Evolutionary conservation across 208 protist species (phyloP).

Genomic region (Porcisia deanei): DNA sequence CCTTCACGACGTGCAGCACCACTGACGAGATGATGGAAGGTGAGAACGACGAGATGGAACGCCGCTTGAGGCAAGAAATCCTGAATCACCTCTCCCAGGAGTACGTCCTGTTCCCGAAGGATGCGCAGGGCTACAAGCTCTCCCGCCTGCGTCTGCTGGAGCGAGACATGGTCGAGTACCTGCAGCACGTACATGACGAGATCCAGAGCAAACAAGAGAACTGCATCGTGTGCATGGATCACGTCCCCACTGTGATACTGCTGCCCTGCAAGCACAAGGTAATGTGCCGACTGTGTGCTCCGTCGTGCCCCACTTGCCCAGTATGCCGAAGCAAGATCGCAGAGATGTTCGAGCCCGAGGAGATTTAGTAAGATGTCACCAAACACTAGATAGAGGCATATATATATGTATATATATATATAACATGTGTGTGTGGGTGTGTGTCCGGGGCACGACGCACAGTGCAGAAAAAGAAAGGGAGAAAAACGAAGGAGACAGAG

Average conservation of each 20-base stretch:
- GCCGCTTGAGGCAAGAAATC: constrained; percentile 63
- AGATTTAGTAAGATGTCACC: constrained; percentile 34
- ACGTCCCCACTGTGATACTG: constrained; percentile 78
- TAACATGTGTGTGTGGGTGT: too few relatives aligned
- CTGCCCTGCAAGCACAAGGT: constrained; percentile 87
- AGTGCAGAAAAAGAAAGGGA: too few relatives aligned
- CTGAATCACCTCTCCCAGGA: constrained; percentile 64
- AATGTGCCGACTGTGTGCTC: constrained; percentile 74
- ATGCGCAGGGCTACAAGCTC: constrained; percentile 57
- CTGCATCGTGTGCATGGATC: constrained; percentile 86
- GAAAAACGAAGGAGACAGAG: too few relatives aligned
- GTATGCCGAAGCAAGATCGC: constrained; percentile 70
- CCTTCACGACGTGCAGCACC: constrained; percentile 22
- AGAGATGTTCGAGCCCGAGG: constrained; percentile 87
- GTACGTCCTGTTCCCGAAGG: constrained; percentile 62
- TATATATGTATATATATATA: background rate
- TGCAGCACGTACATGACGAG: constrained; percentile 75
- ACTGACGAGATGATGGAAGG: constrained; percentile 29
- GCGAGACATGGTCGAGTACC: constrained; percentile 86
- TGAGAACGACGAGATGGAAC: constrained; percentile 57
- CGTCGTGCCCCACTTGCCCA: constrained; percentile 53
- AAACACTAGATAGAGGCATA: background rate
- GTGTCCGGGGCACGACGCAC: too few relatives aligned
- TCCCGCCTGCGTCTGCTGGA: constrained; percentile 70
- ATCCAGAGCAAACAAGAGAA: constrained; percentile 73